Evolutionary conservation across 2,329 filamentous ascomycete species (phyloP).

Genomic region (Amauroascus verrucosus): DNA sequence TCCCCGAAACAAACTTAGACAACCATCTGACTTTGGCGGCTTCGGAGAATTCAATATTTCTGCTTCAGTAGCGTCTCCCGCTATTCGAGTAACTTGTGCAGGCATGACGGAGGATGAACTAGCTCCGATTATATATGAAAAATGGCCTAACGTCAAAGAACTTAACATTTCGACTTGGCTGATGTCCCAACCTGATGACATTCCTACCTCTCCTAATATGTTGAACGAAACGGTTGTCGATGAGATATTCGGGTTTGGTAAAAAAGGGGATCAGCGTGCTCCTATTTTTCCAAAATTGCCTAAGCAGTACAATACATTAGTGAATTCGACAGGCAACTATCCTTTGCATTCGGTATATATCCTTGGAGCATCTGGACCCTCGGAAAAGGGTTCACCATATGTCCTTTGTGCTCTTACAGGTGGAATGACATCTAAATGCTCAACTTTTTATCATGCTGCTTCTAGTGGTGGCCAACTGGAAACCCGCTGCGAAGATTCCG

Average conservation of each 20-base stretch:
- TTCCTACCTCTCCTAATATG: slow-evolving; percentile 34
- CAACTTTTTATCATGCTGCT: slow-evolving; percentile 48
- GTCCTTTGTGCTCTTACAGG: slow-evolving; percentile 59
- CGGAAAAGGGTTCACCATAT: slow-evolving; percentile 40
- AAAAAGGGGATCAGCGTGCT: slow-evolving; percentile 41
- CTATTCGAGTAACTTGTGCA: slow-evolving; percentile 62
- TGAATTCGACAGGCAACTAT: slow-evolving; percentile 38
- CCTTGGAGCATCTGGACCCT: slow-evolving; percentile 43
- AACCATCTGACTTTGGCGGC: slow-evolving; percentile 55
- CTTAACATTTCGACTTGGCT: slow-evolving; percentile 25
- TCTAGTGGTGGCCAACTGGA: slow-evolving; percentile 49
- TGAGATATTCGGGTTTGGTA: slow-evolving; percentile 59
- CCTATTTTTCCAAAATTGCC: slow-evolving; percentile 50
- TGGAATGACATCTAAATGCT: slow-evolving; percentile 55
- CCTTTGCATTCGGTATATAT: slow-evolving; percentile 54
- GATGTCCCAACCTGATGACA: slow-evolving; percentile 24
- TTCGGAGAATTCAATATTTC: slow-evolving; percentile 58
- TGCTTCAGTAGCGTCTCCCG: slow-evolving; percentile 60
- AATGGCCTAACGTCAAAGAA: slow-evolving; percentile 42
- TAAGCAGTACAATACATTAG: slow-evolving; percentile 54
- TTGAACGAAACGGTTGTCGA: slow-evolving; percentile 54
- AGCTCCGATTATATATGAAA: slow-evolving; percentile 52
- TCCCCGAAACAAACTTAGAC: slow-evolving; percentile 54
- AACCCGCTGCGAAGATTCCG: slow-evolving; percentile 51
- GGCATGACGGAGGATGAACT: slow-evolving; percentile 54